Evolutionary conservation across 116 monocot species (phyloP), one percentile per base, ranked within the genome.

Genomic region (Dioscorea cayenensis): DNA sequence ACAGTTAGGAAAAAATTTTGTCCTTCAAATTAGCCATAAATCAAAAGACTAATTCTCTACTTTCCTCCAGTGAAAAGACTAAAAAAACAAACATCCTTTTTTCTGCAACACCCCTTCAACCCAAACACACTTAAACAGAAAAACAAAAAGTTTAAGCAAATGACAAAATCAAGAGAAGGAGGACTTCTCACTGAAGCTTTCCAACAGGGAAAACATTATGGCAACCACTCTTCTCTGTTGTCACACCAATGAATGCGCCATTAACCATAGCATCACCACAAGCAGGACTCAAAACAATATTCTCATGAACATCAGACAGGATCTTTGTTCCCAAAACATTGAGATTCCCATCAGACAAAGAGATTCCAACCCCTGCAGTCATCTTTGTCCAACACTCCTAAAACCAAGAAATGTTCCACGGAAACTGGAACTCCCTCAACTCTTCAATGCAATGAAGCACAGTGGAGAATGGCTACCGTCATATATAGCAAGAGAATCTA

Each of bases 341-440:
- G 74, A 91, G 51, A 70, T 77, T 74, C 29, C 85, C 87, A 52
- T 87, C 79, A 38, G 77, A 51, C 9, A 87, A 67, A 5, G 77
- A 76, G 63, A 91, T 74, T 69, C 91, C 91, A 28, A 87, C 83
- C 8, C 87, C 87, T 0, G 87, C 79, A 49, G 91, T 91, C 91
- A 91, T 91, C 71, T 32, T 32, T 25, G 25, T 25, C 1, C 25
- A 25, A 25, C 1, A 25, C 25, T 25, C 25, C 1, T 25, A 25
- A 25, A 25, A 25, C 25, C 25, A 25, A 25, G 25, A 25, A 25
- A 25, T 25, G 25, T 25, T 25, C 25, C 25, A 25, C 25, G 25
- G 25, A 25, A 25, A 25, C 0, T 25, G 25, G 25, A 25, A 25
- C 25, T 32, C 32, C 2, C 32, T 32, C 32, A 32, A 32, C 2